These are phyloP conservation scores for Neonothopanus nambi DNA, from an alignment of 1,284 basidiomycete species.

Conservation along the genomic window DNA sequence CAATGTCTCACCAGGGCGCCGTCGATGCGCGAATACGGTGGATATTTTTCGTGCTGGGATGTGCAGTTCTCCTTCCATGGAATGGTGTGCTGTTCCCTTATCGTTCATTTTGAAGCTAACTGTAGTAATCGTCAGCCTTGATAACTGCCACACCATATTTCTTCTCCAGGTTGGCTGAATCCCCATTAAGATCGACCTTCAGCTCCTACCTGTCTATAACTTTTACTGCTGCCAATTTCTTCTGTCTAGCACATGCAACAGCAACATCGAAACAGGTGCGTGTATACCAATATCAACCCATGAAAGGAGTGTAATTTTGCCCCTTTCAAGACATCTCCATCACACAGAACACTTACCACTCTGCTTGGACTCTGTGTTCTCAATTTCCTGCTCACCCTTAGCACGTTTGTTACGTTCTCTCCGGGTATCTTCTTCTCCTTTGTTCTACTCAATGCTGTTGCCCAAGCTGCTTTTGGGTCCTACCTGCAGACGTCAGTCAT, in stretches of 20 bases:
- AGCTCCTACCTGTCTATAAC: slow-evolving; percentile 68
- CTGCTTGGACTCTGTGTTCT: slow-evolving; percentile 49
- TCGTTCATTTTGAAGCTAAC: background rate
- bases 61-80: slow-evolving; percentile 75
- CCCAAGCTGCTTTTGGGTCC: slow-evolving; percentile 57
- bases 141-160: slow-evolving; percentile 81
- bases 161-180: slow-evolving; percentile 58
- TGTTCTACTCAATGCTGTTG: slow-evolving; percentile 56
- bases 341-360: slow-evolving; percentile 47
- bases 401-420: slow-evolving; percentile 57
- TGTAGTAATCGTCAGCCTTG: slow-evolving; percentile 47
- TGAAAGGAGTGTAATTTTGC: background rate
- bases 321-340: slow-evolving; percentile 39
- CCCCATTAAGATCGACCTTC: slow-evolving; percentile 59
- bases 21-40: slow-evolving; percentile 51
- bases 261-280: slow-evolving; percentile 62
- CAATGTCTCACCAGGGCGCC: slow-evolving; percentile 27
- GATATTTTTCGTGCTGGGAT: slow-evolving; percentile 72
- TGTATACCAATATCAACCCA: background rate
- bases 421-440: slow-evolving; percentile 63
- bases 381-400: slow-evolving; percentile 55
- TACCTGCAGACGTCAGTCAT: slow-evolving; percentile 72
- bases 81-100: slow-evolving; percentile 53
- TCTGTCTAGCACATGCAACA: slow-evolving; percentile 73
- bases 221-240: slow-evolving; percentile 64